Conservation (phyloP, 1,139 yeast genomes). For the Saccharomyces pastorianus region DNA sequence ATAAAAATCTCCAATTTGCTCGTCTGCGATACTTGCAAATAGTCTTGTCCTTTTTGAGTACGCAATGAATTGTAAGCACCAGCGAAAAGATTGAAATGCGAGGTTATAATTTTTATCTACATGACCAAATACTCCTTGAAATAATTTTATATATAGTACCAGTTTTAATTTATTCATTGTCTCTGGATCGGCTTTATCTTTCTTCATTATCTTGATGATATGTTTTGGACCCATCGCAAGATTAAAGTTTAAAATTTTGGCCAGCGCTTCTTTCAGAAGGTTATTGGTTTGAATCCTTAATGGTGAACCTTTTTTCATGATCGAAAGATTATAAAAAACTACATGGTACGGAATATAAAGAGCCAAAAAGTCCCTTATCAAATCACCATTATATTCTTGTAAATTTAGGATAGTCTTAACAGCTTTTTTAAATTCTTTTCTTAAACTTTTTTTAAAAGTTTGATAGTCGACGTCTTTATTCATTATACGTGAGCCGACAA, state of each 20-base stretch:
- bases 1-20: conserved; percentile 1
- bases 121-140: background rate
- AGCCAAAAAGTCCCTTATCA: background rate
- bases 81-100: conserved; percentile 12
- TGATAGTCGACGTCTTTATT: background rate
- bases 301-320: background rate
- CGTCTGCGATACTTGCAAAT: background rate
- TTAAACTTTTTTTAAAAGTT: background rate
- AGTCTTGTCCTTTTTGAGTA: conserved; percentile 8
- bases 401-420: background rate
- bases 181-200: background rate
- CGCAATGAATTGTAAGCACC: conserved; percentile 19
- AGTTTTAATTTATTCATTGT: background rate
- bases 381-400: background rate
- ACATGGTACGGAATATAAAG: background rate
- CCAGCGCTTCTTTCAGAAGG: conserved; percentile 9
- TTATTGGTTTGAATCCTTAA: conserved; percentile 4
- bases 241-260: conserved; percentile 13
- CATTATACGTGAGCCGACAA: background rate
- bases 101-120: conserved; percentile 4
- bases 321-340: background rate
- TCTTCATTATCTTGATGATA: conserved; percentile 9
- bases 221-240: conserved; percentile 16
- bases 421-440: background rate
- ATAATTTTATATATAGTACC: background rate